Conservation (phyloP, 2,329 filamentous ascomycete genomes). For the Graphilbum ipis-grandicollis region DNA sequence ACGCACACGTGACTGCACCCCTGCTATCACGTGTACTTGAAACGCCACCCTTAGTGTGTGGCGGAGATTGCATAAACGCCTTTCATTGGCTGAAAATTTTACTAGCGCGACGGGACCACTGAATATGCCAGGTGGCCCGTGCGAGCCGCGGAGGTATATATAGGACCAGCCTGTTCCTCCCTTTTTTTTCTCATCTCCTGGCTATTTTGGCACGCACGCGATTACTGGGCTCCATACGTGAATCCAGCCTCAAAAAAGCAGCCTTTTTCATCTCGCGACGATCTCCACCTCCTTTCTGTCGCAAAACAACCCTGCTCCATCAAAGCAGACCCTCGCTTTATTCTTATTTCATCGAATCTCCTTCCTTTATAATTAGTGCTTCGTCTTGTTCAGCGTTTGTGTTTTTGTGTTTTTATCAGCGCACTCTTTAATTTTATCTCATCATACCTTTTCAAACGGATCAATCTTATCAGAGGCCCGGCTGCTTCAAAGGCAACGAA, state of each 20-base stretch:
- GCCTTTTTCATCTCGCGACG: constrained; percentile 2
- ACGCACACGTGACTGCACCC: too few species aligned
- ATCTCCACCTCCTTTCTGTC: background rate
- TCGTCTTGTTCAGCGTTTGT: constrained; percentile 3
- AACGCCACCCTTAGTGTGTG: constrained; percentile 6
- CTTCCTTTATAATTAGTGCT: background rate
- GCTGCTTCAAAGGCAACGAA: too few species aligned
- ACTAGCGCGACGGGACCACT: constrained; percentile 6
- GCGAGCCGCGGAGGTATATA: constrained; percentile 9
- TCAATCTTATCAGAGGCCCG: too few species aligned
- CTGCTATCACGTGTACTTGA: constrained; percentile 5
- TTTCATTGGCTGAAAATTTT: constrained; percentile 9
- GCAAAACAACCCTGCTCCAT: background rate
- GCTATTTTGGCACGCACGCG: constrained; percentile 3
- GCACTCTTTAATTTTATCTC: background rate
- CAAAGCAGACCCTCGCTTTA: constrained; percentile 1
- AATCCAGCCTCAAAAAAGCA: constrained; percentile 1
- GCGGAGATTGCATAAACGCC: constrained; percentile 7
- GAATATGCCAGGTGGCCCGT: constrained; percentile 7
- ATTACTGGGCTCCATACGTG: constrained; percentile 4
- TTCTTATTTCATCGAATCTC: background rate
- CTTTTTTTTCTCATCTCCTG: constrained; percentile 7
- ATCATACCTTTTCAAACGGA: too few species aligned
- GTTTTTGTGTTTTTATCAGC: background rate
- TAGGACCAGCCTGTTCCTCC: constrained; percentile 8